Conservation (phyloP, 208 protist genomes). For the Leishmania martiniquensis region DNA sequence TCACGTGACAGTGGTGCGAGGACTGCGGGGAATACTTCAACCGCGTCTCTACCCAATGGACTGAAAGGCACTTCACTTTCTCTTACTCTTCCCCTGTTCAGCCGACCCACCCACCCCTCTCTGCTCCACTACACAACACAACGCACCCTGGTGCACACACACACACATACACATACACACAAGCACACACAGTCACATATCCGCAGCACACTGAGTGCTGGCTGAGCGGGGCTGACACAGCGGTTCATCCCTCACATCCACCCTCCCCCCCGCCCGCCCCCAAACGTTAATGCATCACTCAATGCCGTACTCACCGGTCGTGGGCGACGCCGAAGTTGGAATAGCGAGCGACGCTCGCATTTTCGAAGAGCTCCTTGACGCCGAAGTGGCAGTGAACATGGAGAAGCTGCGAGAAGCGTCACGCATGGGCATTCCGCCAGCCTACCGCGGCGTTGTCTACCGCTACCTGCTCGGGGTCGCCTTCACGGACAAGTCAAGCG, state of each 20-base stretch:
- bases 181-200: slow-evolving; percentile 9
- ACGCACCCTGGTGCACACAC: neutral
- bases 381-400: slow-evolving; percentile 72
- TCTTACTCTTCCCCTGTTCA: neutral
- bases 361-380: slow-evolving; percentile 87
- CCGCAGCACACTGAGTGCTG: neutral
- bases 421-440: slow-evolving; percentile 64
- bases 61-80: neutral
- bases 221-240: neutral
- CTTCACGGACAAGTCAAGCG: slow-evolving; percentile 75
- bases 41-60: neutral
- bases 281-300: neutral
- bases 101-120: neutral
- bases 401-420: slow-evolving; percentile 78
- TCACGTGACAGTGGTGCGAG: neutral
- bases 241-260: neutral
- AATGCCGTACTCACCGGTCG: slow-evolving; percentile 10
- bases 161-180: slow-evolving; percentile 3
- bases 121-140: neutral
- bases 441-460: slow-evolving; percentile 79
- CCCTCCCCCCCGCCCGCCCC: neutral
- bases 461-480: slow-evolving; percentile 82
- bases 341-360: slow-evolving; percentile 31
- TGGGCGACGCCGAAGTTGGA: slow-evolving; percentile 22
- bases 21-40: neutral